A percentile compares a stretch with the other conserved stretches of the same genome.
Evolutionary conservation across 306 rosid species (phyloP).

Genomic region (Betula pendula): DNA sequence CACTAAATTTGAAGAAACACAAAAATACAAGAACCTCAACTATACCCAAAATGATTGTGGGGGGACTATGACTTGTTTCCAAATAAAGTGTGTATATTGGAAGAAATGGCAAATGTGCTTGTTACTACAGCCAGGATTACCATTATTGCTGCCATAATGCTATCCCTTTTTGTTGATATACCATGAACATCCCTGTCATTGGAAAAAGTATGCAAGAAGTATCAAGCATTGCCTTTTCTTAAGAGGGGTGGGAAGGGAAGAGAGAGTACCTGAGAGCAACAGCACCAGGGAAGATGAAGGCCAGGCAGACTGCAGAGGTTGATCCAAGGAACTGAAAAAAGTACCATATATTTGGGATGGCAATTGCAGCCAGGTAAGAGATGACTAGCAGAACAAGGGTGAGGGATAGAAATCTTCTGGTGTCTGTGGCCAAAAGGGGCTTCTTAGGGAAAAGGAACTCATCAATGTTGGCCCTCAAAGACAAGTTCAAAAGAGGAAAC

Average conservation of each 20-base stretch:
- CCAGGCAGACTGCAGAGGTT: constrained; percentile 76
- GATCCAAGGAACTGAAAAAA: constrained; percentile 91
- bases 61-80: constrained; percentile 32
- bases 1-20: background rate
- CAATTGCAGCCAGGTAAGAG: constrained; percentile 77
- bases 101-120: constrained; percentile 74
- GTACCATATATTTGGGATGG: constrained; percentile 86
- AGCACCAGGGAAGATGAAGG: constrained; percentile 82
- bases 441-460: constrained; percentile 69
- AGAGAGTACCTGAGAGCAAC: constrained; percentile 70
- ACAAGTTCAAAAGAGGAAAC: constrained; percentile 79
- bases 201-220: constrained; percentile 2
- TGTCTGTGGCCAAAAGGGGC: constrained; percentile 53
- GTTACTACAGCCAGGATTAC: constrained; percentile 58
- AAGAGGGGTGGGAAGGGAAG: background rate
- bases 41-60: background rate
- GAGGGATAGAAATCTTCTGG: constrained; percentile 67
- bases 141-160: constrained; percentile 58
- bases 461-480: constrained; percentile 78
- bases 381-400: constrained; percentile 52
- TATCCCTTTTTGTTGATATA: constrained; percentile 71
- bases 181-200: constrained; percentile 67
- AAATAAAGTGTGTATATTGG: constrained; percentile 48
- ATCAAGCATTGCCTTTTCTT: background rate
- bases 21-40: background rate